These are phyloP conservation scores for Eucalyptus marginata DNA, from an alignment of 345 rosid genomes.

Conservation along the genomic window DNA sequence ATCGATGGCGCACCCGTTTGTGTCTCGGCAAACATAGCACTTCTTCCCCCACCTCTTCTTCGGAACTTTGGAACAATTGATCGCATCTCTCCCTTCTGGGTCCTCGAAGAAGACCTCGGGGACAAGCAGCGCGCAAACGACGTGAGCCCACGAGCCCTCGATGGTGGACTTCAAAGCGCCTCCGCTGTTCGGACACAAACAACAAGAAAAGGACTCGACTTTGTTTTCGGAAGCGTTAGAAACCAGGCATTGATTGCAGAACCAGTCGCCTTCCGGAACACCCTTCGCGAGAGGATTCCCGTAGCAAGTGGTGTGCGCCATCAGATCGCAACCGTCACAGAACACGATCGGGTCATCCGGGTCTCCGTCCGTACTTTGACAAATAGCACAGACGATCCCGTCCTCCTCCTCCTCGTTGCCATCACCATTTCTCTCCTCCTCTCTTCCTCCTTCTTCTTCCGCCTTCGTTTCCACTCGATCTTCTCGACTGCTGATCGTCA, in stretches of 20 bases:
- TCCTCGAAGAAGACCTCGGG: conserved; percentile 87
- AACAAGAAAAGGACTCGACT: conserved; percentile 18
- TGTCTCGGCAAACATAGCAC: conserved; percentile 52
- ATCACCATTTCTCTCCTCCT: background rate
- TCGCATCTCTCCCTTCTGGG: conserved; percentile 76
- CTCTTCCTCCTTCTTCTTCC: background rate
- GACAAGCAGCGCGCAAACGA: conserved; percentile 65
- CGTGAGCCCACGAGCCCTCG: conserved; percentile 68
- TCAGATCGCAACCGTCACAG: conserved; percentile 91
- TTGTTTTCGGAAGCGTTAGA: background rate
- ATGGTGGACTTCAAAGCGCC: conserved; percentile 60
- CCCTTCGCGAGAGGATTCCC: conserved; percentile 57
- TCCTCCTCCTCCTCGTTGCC: conserved; percentile 31
- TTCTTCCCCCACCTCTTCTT: conserved; percentile 45
- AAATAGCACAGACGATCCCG: conserved; percentile 73
- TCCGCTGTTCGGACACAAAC: conserved; percentile 44
- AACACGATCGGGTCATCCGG: conserved; percentile 87
- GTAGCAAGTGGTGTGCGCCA: conserved; percentile 88
- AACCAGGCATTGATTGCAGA: conserved; percentile 38
- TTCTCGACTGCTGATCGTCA: background rate
- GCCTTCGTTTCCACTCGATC: background rate
- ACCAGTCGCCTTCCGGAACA: conserved; percentile 91
- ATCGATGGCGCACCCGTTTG: conserved; percentile 60
- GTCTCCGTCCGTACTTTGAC: conserved; percentile 92
- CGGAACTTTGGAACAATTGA: conserved; percentile 51